Evolutionary conservation across 2,329 filamentous ascomycete species (phyloP), one percentile per base, ranked within the genome.

Genomic region (Penicillium sp.): DNA sequence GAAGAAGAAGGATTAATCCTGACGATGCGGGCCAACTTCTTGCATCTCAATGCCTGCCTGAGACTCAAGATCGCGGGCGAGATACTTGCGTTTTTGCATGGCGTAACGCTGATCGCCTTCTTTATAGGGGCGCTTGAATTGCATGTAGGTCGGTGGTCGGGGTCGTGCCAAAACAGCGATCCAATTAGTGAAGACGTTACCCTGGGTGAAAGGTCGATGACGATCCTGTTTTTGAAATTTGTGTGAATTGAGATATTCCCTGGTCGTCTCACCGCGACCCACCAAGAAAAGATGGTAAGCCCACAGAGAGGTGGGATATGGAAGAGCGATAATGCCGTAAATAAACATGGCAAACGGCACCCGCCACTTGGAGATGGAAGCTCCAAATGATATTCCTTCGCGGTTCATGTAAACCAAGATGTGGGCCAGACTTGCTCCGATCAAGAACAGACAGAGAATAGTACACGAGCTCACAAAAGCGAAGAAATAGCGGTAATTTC

Each of bases 401-500:
- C 76, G 77, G 35, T 76, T 73, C 57, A 76, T 79, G 73, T 91
- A 93, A 24, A 86, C 73, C 38, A 91, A 73, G 33, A 96, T 76
- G 64, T 97, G 93, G 3, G 83, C 81, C n/a, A 96, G 74, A 51
- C 83, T 89, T 25, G 86, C 84, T 18, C 77, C 88, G 28, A 93
- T 74, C 39, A 97, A 77, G 60, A 87, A 91, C 12, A 90, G 64
- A 0, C 84, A 80, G 13, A 96, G 77, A 32, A 96, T 57, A 0
- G 88, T 89, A n/a, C 82, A 83, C 11, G 85, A 83, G 46, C 82
- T 82, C 55, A 98, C 84, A 69, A 96, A 98, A 9, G 86, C 81
- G 67, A 97, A 96, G 71, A 98, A 98, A 69, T 91, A 97, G 54
- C 93, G 88, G 72, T 98, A 98, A 72, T 98, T 98, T 61, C 93